Evolutionary conservation across 768 basidiomycete genomes (phyloP), one percentile per base, ranked within the genome.

Genomic region (Fistulinella prunicolor): DNA sequence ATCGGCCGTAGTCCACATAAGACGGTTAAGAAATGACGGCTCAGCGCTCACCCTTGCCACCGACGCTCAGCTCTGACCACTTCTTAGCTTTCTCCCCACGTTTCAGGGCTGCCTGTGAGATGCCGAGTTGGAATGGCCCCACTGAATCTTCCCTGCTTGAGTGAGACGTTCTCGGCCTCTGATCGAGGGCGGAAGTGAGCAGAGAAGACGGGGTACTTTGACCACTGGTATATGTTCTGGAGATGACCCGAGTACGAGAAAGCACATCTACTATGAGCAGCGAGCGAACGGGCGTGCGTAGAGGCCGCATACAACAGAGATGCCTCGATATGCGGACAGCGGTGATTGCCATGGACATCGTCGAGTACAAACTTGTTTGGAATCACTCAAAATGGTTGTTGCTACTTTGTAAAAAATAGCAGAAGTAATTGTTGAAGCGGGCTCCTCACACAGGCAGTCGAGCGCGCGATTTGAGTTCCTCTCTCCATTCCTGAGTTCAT

Each of bases 121-220:
- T 70, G 2, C 88, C 87, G 1, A 91, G 73, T 50, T 82, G 82
- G 56, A 92, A 92, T 20, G 90, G 89, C 3, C 90, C 90, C 42
- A 84, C 82, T 23, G 76, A 73, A 51, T 86, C 86, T 49, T 79
- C 75, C 54, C 73, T 72, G 42, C 68, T 63, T 20, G 68, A 58
- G 17, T 64, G 54, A 20, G 66, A 44, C 0, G 58, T 50, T 26
- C 71, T 67, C 47, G 76, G 79, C 59, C 72, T 80, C 51, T 80
- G 79, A 63, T 86, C 81, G 44, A 88, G 74, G 9, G 85, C 74
- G 52, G 82, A 79, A 22, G 81, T 79, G 42, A 91, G 78, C 13
- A 80, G 61, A 26, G 80, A 73, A 21, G 82, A 75, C 36, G 63
- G 66, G 55, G 70, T 44, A 48, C 76, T 72, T 21, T 68, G 72